Conservation (phyloP, 768 basidiomycete genomes). For the Amanita pseudoporphyria region DNA sequence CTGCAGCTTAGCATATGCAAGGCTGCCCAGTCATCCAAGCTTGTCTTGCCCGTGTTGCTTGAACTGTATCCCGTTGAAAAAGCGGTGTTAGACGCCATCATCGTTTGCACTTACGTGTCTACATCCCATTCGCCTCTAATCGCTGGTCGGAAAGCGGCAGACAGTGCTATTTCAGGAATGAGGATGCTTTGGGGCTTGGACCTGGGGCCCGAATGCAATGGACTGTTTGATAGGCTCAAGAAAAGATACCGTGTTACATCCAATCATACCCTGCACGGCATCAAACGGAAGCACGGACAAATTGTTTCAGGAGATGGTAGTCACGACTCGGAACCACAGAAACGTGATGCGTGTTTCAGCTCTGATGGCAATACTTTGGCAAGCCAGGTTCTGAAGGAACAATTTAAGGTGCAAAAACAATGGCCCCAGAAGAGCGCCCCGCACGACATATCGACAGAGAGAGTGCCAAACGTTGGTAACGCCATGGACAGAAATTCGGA, state of each 20-base stretch:
- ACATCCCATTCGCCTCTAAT: slow-evolving; percentile 18
- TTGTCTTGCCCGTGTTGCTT: slow-evolving; percentile 12
- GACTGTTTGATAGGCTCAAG: slow-evolving; percentile 1
- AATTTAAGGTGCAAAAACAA: not conserved
- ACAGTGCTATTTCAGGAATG: slow-evolving; percentile 18
- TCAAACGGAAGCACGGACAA: slow-evolving; percentile 6
- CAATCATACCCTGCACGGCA: slow-evolving; percentile 4
- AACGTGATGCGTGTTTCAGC: not conserved
- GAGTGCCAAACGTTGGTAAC: no score
- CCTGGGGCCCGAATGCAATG: slow-evolving; percentile 13
- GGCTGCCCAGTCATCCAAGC: slow-evolving; percentile 5
- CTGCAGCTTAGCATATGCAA: slow-evolving; percentile 23
- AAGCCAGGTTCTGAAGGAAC: not conserved
- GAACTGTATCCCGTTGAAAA: slow-evolving; percentile 38
- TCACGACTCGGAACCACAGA: not conserved
- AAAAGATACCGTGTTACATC: not conserved
- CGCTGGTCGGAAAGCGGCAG: slow-evolving; percentile 11
- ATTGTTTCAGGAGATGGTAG: not conserved
- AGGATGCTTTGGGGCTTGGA: slow-evolving; percentile 15
- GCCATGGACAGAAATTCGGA: slow-evolving; percentile 9
- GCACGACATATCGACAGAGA: not conserved
- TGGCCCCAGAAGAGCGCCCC: not conserved
- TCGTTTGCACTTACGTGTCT: slow-evolving; percentile 54
- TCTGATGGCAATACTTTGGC: not conserved
- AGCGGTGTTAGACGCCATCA: slow-evolving; percentile 56